These are phyloP conservation scores for Elsinoe fawcettii DNA, from an alignment of 2,329 filamentous ascomycete genomes.

Conservation along the genomic window DNA sequence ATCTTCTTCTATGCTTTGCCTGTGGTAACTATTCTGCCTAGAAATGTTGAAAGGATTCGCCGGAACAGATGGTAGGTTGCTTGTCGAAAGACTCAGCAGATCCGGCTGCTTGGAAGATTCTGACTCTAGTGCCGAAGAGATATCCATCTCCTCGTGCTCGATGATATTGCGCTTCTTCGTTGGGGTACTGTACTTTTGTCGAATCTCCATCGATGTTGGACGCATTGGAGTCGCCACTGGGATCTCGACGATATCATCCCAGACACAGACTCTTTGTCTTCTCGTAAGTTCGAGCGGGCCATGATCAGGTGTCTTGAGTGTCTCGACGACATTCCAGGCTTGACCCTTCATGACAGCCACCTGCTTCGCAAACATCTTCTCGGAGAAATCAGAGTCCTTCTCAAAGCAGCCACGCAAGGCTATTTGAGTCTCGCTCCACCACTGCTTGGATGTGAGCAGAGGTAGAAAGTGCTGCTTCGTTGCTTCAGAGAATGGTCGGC, in stretches of 20 bases:
- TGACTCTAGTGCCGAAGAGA: slow-evolving; percentile 61
- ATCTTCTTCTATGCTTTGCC: slow-evolving; percentile 25
- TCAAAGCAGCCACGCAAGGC: slow-evolving; percentile 81
- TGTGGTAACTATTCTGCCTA: slow-evolving; percentile 37
- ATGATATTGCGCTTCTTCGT: slow-evolving; percentile 30
- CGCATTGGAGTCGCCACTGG: slow-evolving; percentile 89
- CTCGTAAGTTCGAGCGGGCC: slow-evolving; percentile 89
- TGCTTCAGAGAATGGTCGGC: slow-evolving; percentile 88
- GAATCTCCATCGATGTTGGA: slow-evolving; percentile 74
- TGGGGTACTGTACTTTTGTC: slow-evolving; percentile 45
- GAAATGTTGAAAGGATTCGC: slow-evolving; percentile 43
- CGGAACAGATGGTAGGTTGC: slow-evolving; percentile 20
- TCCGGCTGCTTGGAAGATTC: slow-evolving; percentile 49
- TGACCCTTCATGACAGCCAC: slow-evolving; percentile 99
- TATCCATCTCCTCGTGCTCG: slow-evolving; percentile 85
- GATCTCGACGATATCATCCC: slow-evolving; percentile 95
- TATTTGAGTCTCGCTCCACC: slow-evolving; percentile 93
- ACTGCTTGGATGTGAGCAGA: slow-evolving; percentile 83
- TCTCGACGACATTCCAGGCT: slow-evolving; percentile 98
- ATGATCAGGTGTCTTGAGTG: slow-evolving; percentile 84
- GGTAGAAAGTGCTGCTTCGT: slow-evolving; percentile 95
- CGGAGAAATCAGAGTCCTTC: slow-evolving; percentile 90
- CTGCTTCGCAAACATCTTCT: slow-evolving; percentile 97
- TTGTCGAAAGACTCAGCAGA: slow-evolving; percentile 53
- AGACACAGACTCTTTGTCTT: slow-evolving; percentile 85